These are phyloP conservation scores for Leccinum arenicola DNA, from an alignment of 768 basidiomycete genomes.

Conservation along the genomic window DNA sequence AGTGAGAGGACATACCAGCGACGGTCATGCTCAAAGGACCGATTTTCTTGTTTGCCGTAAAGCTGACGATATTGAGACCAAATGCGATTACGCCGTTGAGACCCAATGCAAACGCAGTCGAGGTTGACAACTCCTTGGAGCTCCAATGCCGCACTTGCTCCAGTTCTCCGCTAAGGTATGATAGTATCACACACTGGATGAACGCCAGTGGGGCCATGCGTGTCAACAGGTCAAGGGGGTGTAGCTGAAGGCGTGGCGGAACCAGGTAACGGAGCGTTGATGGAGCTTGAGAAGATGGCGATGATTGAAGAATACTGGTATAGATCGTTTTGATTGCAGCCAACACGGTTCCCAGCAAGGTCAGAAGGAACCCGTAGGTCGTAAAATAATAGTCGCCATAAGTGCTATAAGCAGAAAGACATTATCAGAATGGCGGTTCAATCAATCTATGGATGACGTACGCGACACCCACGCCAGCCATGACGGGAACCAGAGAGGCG, in stretches of 20 bases:
- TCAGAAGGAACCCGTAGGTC: conserved; percentile 77
- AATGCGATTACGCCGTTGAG: conserved; percentile 89
- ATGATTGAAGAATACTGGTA: conserved; percentile 77
- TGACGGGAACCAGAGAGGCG: conserved; percentile 76
- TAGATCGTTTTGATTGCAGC: conserved; percentile 93
- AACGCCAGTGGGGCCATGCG: conserved; percentile 93
- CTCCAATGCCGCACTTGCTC: conserved; percentile 52
- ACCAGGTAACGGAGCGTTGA: conserved; percentile 20
- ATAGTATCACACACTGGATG: conserved; percentile 78
- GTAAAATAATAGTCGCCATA: conserved; percentile 97
- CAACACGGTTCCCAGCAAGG: conserved; percentile 85
- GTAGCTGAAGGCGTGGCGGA: conserved; percentile 43
- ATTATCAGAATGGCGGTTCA: background rate
- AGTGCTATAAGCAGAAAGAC: conserved; percentile 50
- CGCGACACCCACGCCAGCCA: conserved; percentile 90
- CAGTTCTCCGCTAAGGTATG: conserved; percentile 79
- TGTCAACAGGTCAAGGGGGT: conserved; percentile 83
- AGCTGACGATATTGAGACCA: conserved; percentile 89
- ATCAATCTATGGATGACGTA: conserved; percentile 29
- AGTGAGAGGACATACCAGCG: conserved; percentile 52
- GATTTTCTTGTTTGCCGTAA: conserved; percentile 91
- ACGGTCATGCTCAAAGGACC: conserved; percentile 91
- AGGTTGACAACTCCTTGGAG: conserved; percentile 35
- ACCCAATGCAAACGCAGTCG: conserved; percentile 52
- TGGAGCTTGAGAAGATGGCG: conserved; percentile 21